Evolutionary conservation across 2,329 filamentous ascomycete genomes (phyloP), one percentile per base, ranked within the genome.

Genomic region (Alternaria triticina): DNA sequence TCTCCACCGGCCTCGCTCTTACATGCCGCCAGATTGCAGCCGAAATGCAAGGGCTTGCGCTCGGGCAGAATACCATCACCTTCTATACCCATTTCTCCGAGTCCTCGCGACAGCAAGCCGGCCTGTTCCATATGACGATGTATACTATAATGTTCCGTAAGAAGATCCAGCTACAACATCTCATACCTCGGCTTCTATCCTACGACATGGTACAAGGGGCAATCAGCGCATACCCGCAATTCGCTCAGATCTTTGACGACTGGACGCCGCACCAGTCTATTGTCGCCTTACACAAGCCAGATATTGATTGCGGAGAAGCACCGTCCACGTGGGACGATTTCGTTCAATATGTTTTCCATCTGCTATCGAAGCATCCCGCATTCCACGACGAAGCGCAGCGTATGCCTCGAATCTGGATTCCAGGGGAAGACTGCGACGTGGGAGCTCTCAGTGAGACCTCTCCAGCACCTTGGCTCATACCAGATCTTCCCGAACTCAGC

Each of bases 401-500:
- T 30, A 30, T 30, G 28, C 27, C 27, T 27, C 25, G 25, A 27
- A 27, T 3, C 25, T 27, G 25, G 25, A 27, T 3, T 3, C 25
- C 25, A 27, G 25, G 8, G 25, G 25, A 27, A 27, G 25, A 3
- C 25, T 27, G 27, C 10, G 10, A 28, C 27, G 3, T 28, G 27
- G 0, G 9, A 5, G 23, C 5, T 23, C 6, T 23, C 23, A 5
- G 23, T 4, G 6, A 33, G 30, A 2, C 30, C 30, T 36, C 6
- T 15, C 30, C 30, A 4, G 30, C 0, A 36, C 7, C 13, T 8
- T 36, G 30, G 30, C 30, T 36, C 4, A 8, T 36, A 15, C 30
- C 13, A 9, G 1, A 2, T 8, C 3, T 1, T 1, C 0, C 13
- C 30, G 30, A 36, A 8, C 1, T 36, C 13, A 2, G 0, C 30